Conservation (phyloP, 176 grass and related monocot genomes). For the Oryza brachyantha region DNA sequence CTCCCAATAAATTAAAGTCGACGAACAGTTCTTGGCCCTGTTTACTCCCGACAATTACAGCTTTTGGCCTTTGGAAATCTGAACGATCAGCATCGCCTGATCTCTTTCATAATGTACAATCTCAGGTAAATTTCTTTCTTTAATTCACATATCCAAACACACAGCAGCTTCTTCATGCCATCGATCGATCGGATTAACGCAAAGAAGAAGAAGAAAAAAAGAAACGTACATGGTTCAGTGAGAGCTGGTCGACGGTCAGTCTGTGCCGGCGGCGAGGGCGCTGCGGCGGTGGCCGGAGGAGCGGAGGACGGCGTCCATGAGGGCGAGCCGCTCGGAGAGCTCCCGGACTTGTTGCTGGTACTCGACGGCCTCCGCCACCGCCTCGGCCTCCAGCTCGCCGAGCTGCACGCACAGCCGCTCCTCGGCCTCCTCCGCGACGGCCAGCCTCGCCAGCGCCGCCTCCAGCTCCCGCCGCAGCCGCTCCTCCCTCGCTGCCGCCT, state of each 20-base stretch:
- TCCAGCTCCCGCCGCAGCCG: constrained; percentile 60
- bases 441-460: constrained; percentile 45
- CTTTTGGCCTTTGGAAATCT: not conserved
- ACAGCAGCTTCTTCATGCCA: too few relatives aligned
- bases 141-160: not conserved
- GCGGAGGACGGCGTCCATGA: constrained; percentile 35
- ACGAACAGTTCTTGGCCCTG: too few relatives aligned
- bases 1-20: too few relatives aligned
- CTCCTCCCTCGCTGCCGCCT: constrained; percentile 53
- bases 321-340: constrained; percentile 64
- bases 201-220: too few relatives aligned
- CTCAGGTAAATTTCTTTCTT: not conserved
- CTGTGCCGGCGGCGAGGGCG: constrained; percentile 2
- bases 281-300: not conserved
- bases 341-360: constrained; percentile 51
- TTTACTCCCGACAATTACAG: too few relatives aligned
- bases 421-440: constrained; percentile 67
- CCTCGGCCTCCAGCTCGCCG: constrained; percentile 79
- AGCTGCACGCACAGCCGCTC: constrained; percentile 73
- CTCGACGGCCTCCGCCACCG: constrained; percentile 41
- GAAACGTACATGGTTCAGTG: too few relatives aligned
- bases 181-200: too few relatives aligned
- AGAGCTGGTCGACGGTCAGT: not conserved
- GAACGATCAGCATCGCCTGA: not conserved
- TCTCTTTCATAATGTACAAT: not conserved